Evolutionary conservation across 192 early-diverging fungal species (phyloP).

Genomic region (Rhizophagus prolifer): DNA sequence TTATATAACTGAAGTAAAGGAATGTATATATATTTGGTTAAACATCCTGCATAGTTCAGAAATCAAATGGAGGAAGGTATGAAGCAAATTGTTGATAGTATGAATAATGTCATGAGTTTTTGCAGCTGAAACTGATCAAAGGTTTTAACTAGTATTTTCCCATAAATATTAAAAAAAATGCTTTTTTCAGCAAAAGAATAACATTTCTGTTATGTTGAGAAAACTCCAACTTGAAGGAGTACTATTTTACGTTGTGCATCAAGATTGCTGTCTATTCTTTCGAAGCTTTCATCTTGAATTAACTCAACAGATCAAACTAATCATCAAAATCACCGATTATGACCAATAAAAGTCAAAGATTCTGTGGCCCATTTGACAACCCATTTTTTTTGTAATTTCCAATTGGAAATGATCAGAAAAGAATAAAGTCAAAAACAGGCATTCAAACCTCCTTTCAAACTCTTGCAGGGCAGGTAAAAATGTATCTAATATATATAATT

Average conservation of each 20-base stretch:
- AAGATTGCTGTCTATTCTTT: neutral
- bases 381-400: too few species aligned
- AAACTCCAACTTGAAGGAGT: conserved; percentile 6
- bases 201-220: neutral
- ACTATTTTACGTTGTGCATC: neutral
- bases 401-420: too few species aligned
- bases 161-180: neutral
- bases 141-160: conserved; percentile 25
- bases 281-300: neutral
- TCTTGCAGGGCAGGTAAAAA: too few species aligned
- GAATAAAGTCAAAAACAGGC: too few species aligned
- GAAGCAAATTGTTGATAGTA: neutral
- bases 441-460: too few species aligned
- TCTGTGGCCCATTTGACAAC: too few species aligned
- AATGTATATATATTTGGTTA: conserved; percentile 30
- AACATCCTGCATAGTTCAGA: conserved; percentile 20
- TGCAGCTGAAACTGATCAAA: neutral
- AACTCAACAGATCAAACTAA: too few species aligned
- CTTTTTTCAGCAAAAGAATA: neutral
- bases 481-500: too few species aligned
- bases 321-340: too few species aligned
- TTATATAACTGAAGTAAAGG: conserved; percentile 27
- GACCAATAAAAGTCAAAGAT: too few species aligned
- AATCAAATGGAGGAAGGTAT: conserved; percentile 12
- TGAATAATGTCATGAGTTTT: conserved; percentile 6